Evolutionary conservation across 805 yeast species (phyloP).

Genomic region (Suhomyces vadensis): DNA sequence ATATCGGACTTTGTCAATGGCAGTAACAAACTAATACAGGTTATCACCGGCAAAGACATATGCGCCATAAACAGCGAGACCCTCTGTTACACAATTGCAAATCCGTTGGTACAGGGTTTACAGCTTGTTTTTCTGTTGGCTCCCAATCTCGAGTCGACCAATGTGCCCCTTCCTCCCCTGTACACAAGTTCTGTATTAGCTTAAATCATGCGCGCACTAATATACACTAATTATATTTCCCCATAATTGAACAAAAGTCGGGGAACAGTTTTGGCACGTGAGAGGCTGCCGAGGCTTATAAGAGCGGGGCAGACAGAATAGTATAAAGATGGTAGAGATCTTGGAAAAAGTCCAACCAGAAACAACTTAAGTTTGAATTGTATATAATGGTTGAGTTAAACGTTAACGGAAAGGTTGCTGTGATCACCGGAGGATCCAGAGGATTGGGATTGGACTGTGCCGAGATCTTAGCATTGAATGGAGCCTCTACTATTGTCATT

Average conservation of each 20-base stretch:
- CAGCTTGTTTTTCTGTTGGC: constrained; percentile 55
- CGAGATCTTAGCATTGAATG: constrained; percentile 59
- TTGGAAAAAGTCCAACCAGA: no score
- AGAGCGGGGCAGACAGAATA: neutral
- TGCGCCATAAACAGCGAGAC: constrained; percentile 24
- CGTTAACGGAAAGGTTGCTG: constrained; percentile 63
- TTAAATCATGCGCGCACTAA: no score
- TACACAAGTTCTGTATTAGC: no score
- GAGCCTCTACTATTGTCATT: constrained; percentile 61
- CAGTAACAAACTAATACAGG: constrained; percentile 57
- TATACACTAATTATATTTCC: no score
- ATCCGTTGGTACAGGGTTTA: constrained; percentile 61
- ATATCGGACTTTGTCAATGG: constrained; percentile 48
- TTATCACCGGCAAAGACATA: constrained; percentile 70
- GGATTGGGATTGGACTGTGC: constrained; percentile 74
- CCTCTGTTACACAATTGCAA: constrained; percentile 50
- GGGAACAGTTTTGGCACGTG: no score
- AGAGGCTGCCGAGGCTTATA: neutral
- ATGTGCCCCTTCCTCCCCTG: neutral
- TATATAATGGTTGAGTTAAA: constrained; percentile 41
- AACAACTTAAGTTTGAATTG: neutral
- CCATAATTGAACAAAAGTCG: no score
- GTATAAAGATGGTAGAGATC: neutral
- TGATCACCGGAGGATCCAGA: constrained; percentile 73
- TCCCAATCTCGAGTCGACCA: neutral